Base-by-base conservation (phyloP, 2,329 filamentous ascomycete species). In the Aspergillus phoenicis region DNA sequence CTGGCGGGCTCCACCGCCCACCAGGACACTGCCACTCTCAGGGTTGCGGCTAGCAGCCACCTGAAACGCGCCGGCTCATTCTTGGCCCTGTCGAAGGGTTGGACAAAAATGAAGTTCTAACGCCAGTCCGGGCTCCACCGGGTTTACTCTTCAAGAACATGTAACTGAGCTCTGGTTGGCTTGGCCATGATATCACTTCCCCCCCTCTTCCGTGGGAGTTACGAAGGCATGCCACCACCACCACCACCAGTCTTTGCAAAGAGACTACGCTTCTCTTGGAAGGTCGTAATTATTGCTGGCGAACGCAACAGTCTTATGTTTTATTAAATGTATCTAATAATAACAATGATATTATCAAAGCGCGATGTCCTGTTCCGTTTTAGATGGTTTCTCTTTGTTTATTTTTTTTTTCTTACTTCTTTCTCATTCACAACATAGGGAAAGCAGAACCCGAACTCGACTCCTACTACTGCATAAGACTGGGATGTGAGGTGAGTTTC, bases 11-110 rank as follows among this genome's bases (percentile, higher is more conserved):
- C 62, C 59, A 63, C 58, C 55, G 39, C 28, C 68, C 70, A 69
- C 33, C 33, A 36, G 33, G 67, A 55, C 68, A 70, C 68, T 73
- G 66, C 70, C 70, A 70, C 69, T 62, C 53, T 69, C 69, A 72
- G 71, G 69, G 64, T 72, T 65, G 62, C 68, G 65, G 66, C 72
- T 73, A 74, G 64, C 59, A 57, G 55, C 45, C 53, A 66, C 62
- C 62, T 74, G 72, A 74, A 74, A 74, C 72, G 66, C 63, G 63
- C 66, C 61, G 66, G 39, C 26, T 39, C 49, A 51, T 58, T 58
- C 39, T 28, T 28, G 22, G 48, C 47, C 47, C 54, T 57, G 5
- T 38, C 45, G 26, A 43, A 48, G 28, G 39, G 17, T 39, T 28
- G 24, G 45, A 47, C 48, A 52, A 49, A 39, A 55, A 54, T 15